A percentile compares a stretch with the other conserved stretches of the same genome.
Conservation (phyloP, 192 early-diverging fungal species). For the Phycomyces nitens region DNA sequence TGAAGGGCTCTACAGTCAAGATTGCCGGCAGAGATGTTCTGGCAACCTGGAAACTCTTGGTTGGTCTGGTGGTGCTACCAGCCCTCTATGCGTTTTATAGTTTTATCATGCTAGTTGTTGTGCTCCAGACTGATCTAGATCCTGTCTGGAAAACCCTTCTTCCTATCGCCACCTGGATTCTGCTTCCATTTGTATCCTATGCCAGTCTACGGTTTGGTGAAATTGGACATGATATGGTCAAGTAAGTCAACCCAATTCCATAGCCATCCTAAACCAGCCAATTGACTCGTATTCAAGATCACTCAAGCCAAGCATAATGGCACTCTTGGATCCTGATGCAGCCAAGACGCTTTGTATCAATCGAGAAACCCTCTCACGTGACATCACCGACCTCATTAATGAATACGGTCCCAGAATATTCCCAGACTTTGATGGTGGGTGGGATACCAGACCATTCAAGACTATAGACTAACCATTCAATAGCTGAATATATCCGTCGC, state of each 20-base stretch:
- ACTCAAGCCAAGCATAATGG: constrained; percentile 79
- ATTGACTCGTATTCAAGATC: constrained; percentile 30
- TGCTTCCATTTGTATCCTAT: constrained; percentile 67
- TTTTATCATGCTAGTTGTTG: constrained; percentile 52
- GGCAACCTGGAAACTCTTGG: constrained; percentile 91
- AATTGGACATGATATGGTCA: constrained; percentile 70
- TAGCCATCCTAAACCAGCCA: no score
- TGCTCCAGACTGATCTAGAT: constrained; percentile 28
- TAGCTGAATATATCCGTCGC: constrained; percentile 15
- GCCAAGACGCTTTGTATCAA: constrained; percentile 63
- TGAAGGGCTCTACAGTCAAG: constrained; percentile 87
- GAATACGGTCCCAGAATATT: constrained; percentile 81
- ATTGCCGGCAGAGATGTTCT: constrained; percentile 93
- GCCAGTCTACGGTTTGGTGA: constrained; percentile 74
- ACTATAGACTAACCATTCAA: background rate
- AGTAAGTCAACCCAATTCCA: constrained; percentile 12
- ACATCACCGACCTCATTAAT: constrained; percentile 78
- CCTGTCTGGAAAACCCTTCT: constrained; percentile 42
- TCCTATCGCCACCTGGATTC: constrained; percentile 42
- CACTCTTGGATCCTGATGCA: constrained; percentile 52
- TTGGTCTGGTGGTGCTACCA: constrained; percentile 73
- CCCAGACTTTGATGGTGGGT: constrained; percentile 60
- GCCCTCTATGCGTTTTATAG: constrained; percentile 70
- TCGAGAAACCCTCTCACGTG: constrained; percentile 68
- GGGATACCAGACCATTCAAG: no score